Evolutionary conservation across 306 rosid genomes (phyloP).

Genomic region (Cucurbita maxima): DNA sequence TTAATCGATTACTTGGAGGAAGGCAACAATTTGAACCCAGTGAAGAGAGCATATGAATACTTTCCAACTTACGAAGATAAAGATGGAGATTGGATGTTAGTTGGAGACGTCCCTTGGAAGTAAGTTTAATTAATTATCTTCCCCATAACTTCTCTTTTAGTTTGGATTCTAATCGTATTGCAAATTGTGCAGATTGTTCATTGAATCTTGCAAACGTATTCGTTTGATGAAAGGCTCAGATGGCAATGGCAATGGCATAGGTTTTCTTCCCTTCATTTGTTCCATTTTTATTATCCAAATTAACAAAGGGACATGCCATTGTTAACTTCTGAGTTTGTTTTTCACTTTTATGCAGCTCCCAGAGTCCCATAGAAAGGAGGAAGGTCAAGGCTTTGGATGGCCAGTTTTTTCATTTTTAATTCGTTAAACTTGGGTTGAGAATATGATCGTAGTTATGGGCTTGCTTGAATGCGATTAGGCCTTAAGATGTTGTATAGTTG

Average conservation of each 20-base stretch:
- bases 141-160: not conserved
- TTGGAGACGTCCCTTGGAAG: constrained; percentile 13
- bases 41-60: constrained; percentile 4
- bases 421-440: not conserved
- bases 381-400: not conserved
- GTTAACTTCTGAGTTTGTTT: not conserved
- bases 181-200: constrained; percentile 20
- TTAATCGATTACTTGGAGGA: constrained; percentile 6
- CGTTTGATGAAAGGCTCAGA: constrained; percentile 27
- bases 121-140: not conserved
- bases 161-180: not conserved
- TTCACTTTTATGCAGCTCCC: not conserved
- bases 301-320: not conserved
- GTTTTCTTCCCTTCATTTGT: not conserved
- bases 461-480: not conserved
- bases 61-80: constrained; percentile 2
- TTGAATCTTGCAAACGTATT: constrained; percentile 30
- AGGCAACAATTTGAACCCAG: not conserved
- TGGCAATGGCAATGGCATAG: constrained; percentile 16
- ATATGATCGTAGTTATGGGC: not conserved
- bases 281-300: not conserved
- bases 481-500: not conserved
- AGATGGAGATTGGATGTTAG: constrained; percentile 13
- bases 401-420: not conserved
- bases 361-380: not conserved